Base-by-base conservation (phyloP, 805 yeast genomes). In the Candida takata region DNA sequence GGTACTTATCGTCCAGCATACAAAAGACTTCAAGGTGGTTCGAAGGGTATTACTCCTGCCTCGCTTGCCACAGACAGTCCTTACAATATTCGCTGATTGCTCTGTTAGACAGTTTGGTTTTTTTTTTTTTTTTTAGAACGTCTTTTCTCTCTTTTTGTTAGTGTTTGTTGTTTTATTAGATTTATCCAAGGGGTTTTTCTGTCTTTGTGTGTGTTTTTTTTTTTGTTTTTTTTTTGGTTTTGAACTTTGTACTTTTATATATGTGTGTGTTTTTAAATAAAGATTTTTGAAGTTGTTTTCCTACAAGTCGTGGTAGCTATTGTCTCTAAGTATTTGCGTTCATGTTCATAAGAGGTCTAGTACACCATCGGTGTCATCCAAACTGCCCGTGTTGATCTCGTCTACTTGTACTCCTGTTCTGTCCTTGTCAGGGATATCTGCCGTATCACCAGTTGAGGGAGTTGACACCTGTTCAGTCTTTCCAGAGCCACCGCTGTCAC, bases 51-150 rank as follows among this genome's bases (percentile, higher is more conserved):
- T 21, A 65, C 70, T 3, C 59, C 72, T 10, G 67, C 73, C 8
- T 59, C 72, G 2, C 37, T 60, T 24, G 48, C 62, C 5, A 49
- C 54, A 29, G 70, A 65, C 39, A 62, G 71, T 44, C 72, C 75
- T 3, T 73, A 71, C 44, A 67, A 58, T 27, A 49, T 63, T 29
- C 58, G 66, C 46, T 61, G 44, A 49, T 10, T 25, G 13, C 10
- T 18, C 23, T 28, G 28, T 33, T 23, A 21, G 17, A 12, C n/a
- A n/a, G n/a, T n/a, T 16, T 28, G 21, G 30, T 27, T 28, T 34
- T 21, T 27, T 18, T 18, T 27, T 8, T 23, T 21, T 18, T 26
- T 29, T 32, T 25, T 7, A 13, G 18, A 10, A 17, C 12, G 17
- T 27, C n/a, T n/a, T n/a, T n/a, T n/a, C n/a, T n/a, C n/a, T n/a